Evolutionary conservation across 1,284 basidiomycete genomes (phyloP).

Genomic region (Cronartium quercuum): DNA sequence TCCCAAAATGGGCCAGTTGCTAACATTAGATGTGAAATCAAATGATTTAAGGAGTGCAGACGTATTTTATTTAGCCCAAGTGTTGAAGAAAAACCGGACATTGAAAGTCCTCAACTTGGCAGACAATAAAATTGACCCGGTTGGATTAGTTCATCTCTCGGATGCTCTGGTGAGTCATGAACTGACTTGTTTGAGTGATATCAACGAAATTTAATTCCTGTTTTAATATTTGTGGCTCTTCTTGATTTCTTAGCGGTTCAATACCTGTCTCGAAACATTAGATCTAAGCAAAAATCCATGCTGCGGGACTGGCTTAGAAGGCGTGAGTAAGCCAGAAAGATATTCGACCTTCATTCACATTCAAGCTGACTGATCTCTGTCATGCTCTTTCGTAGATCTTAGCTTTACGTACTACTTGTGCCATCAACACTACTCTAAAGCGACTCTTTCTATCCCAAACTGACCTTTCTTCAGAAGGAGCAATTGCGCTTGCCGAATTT

Average conservation of each 20-base stretch:
- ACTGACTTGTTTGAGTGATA: background rate
- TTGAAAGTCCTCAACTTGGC: slow-evolving; percentile 86
- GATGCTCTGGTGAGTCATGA: slow-evolving; percentile 68
- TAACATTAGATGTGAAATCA: slow-evolving; percentile 35
- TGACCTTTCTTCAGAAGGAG: slow-evolving; percentile 70
- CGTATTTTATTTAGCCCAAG: slow-evolving; percentile 84
- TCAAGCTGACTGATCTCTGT: background rate
- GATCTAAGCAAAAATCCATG: slow-evolving; percentile 91
- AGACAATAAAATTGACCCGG: slow-evolving; percentile 84
- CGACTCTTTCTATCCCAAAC: slow-evolving; percentile 85
- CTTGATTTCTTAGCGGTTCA: slow-evolving; percentile 68
- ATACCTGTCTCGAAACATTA: slow-evolving; percentile 83
- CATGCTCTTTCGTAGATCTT: slow-evolving; percentile 58
- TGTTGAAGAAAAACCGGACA: slow-evolving; percentile 89
- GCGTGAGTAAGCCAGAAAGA: slow-evolving; percentile 56
- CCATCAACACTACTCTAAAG: slow-evolving; percentile 83
- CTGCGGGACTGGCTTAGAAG: slow-evolving; percentile 75
- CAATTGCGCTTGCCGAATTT: slow-evolving; percentile 93
- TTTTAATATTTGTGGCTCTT: background rate
- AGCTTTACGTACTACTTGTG: slow-evolving; percentile 82
- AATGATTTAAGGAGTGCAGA: slow-evolving; percentile 52
- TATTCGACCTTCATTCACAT: background rate
- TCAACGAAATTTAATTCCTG: background rate
- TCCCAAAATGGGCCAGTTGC: slow-evolving; percentile 19
- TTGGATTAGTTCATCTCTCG: slow-evolving; percentile 71